These are phyloP conservation scores for Poronia punctata DNA, from an alignment of 495 filamentous ascomycete species.

Conservation along the genomic window DNA sequence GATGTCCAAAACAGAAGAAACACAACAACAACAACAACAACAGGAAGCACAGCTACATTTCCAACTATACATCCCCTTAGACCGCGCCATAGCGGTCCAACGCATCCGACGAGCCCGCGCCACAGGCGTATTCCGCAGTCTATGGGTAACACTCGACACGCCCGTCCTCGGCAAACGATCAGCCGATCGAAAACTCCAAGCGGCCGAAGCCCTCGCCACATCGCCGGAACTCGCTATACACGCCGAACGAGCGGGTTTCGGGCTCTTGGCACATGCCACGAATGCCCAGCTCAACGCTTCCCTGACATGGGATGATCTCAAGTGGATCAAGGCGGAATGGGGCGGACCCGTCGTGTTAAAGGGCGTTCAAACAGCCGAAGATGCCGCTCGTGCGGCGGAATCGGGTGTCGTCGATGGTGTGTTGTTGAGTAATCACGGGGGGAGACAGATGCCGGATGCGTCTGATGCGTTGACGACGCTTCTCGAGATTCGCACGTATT, in stretches of 20 bases:
- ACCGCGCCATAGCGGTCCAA: slow-evolving; percentile 52
- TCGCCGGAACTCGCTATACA: slow-evolving; percentile 24
- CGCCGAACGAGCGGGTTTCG: slow-evolving; percentile 17
- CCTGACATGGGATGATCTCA: slow-evolving; percentile 76
- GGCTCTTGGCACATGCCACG: slow-evolving; percentile 19
- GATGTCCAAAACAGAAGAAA: slow-evolving; percentile 10
- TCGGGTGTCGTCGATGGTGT: slow-evolving; percentile 68
- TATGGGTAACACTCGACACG: slow-evolving; percentile 60
- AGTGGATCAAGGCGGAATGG: slow-evolving; percentile 76
- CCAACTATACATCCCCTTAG: slow-evolving; percentile 63
- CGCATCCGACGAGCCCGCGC: slow-evolving; percentile 56
- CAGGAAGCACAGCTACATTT: slow-evolving; percentile 44
- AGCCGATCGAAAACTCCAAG: slow-evolving; percentile 41
- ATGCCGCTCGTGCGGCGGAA: slow-evolving; percentile 68
- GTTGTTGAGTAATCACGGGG: slow-evolving; percentile 82
- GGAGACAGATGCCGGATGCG: slow-evolving; percentile 76
- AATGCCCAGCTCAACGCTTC: slow-evolving; percentile 58
- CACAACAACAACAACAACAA: slow-evolving; percentile 27
- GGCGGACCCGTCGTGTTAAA: slow-evolving; percentile 82
- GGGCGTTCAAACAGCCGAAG: slow-evolving; percentile 79
- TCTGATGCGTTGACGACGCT: slow-evolving; percentile 82
- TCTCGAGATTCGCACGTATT: slow-evolving; percentile 53
- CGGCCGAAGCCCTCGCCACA: slow-evolving; percentile 39
- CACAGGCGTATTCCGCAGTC: slow-evolving; percentile 42
- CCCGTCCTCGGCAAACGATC: slow-evolving; percentile 52